A percentile compares a stretch with the other conserved stretches of the same genome.
These are phyloP conservation scores for Cordyceps pruinosa DNA, from an alignment of 2,329 filamentous ascomycete genomes.

Conservation along the genomic window DNA sequence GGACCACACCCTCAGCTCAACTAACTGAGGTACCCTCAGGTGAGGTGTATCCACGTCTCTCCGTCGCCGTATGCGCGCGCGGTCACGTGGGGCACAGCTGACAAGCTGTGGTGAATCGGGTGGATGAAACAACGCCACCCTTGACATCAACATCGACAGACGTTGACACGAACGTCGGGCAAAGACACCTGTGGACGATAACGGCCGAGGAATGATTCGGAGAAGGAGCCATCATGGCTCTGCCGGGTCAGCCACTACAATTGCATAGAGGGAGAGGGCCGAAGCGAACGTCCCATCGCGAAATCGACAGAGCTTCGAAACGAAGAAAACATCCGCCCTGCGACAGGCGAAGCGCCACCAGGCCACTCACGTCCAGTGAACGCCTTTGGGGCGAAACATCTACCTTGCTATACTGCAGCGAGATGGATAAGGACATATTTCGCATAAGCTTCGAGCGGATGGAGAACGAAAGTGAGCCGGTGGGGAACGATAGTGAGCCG, in stretches of 20 bases:
- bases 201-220: not conserved
- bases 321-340: not conserved
- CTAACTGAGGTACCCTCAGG: too few species aligned
- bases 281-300: not conserved
- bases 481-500: not conserved
- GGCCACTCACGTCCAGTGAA: not conserved
- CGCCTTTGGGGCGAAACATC: not conserved
- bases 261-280: not conserved
- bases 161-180: not conserved
- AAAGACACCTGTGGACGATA: not conserved
- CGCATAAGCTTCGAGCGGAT: too few species aligned
- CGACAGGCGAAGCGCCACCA: not conserved
- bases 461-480: not conserved
- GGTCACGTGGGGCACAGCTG: not conserved
- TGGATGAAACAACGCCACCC: too few species aligned
- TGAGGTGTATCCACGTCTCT: not conserved
- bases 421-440: not conserved
- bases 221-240: not conserved
- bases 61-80: not conserved
- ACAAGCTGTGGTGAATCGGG: too few species aligned
- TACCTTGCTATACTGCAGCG: not conserved
- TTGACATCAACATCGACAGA: not conserved
- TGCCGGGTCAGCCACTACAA: not conserved
- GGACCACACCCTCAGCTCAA: too few species aligned
- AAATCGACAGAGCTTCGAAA: not conserved